A percentile compares a stretch with the other conserved stretches of the same genome.
These are phyloP conservation scores for Cercospora sojina DNA, from an alignment of 2,329 filamentous ascomycete genomes.

Conservation along the genomic window DNA sequence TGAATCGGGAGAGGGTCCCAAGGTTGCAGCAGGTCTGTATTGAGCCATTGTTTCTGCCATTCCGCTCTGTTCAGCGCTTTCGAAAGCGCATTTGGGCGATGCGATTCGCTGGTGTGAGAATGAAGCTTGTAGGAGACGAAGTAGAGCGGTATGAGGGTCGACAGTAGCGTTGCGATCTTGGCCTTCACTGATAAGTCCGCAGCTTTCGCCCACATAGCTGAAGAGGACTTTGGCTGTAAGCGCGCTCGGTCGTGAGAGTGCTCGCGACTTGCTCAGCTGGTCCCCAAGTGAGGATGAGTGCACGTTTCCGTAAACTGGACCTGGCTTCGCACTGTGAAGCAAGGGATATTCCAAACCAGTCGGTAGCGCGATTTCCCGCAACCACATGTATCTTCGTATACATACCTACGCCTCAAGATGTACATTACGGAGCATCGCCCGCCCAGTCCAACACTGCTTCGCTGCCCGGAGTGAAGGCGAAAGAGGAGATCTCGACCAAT, in stretches of 20 bases:
- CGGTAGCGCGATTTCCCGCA: too few species aligned
- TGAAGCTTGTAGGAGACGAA: constrained; percentile 24
- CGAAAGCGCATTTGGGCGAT: background rate
- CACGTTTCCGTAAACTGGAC: background rate
- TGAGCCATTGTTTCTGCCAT: constrained; percentile 18
- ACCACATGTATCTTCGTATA: too few species aligned
- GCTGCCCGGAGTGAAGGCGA: background rate
- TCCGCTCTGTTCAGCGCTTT: background rate
- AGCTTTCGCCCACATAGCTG: constrained; percentile 6
- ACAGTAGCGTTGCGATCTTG: constrained; percentile 4
- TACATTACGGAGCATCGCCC: background rate
- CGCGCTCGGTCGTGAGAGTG: background rate
- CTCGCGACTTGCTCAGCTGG: background rate
- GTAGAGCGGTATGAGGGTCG: constrained; percentile 27
- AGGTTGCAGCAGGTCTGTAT: constrained; percentile 19
- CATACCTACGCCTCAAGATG: too few species aligned
- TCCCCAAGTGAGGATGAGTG: background rate
- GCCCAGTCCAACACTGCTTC: too few species aligned
- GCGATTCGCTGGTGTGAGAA: constrained; percentile 18
- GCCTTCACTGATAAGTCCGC: background rate
- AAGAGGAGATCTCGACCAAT: too few species aligned
- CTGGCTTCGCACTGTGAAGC: background rate
- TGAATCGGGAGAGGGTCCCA: constrained; percentile 19
- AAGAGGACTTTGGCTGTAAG: background rate
- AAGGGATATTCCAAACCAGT: background rate